A percentile compares a stretch with the other conserved stretches of the same genome.
These are phyloP conservation scores for Monilinia aucupariae DNA, from an alignment of 2,329 filamentous ascomycete genomes.

Conservation along the genomic window DNA sequence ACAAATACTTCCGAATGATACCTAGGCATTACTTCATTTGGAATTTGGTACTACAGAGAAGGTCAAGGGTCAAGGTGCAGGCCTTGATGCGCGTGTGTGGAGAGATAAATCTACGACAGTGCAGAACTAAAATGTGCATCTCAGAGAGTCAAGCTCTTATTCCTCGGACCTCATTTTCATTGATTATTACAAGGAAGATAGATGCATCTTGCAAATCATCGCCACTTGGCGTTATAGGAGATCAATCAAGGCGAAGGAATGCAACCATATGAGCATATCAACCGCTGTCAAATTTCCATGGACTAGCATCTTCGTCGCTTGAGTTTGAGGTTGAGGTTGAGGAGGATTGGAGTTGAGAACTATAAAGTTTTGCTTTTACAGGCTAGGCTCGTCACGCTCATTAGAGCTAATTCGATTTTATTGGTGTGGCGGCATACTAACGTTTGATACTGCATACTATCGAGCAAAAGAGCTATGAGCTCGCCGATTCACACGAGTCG, in stretches of 20 bases:
- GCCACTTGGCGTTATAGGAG: conserved; percentile 13
- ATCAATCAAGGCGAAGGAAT: conserved; percentile 4
- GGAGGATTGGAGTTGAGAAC: neutral
- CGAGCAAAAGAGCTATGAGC: conserved; percentile 10
- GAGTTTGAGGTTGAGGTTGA: neutral
- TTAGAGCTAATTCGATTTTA: conserved; percentile 11
- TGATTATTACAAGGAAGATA: conserved; percentile 5
- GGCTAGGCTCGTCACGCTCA: conserved; percentile 3
- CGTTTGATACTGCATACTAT: conserved; percentile 13
- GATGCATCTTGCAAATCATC: conserved; percentile 16
- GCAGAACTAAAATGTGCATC: conserved; percentile 9
- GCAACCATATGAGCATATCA: conserved; percentile 4
- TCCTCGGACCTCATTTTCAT: conserved; percentile 8
- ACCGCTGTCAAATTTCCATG: conserved; percentile 13
- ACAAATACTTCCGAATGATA: conserved; percentile 11
- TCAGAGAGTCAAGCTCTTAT: neutral
- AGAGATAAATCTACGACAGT: conserved; percentile 13
- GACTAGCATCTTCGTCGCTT: neutral
- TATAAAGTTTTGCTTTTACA: conserved; percentile 4
- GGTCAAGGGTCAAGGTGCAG: conserved; percentile 1
- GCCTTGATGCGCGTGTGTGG: conserved; percentile 2
- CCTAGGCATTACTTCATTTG: conserved; percentile 9
- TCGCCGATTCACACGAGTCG: conserved; percentile 17
- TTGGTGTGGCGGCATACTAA: conserved; percentile 16
- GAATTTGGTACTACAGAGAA: conserved; percentile 4